A percentile compares a stretch with the other conserved stretches of the same genome.
Evolutionary conservation across 352 stramenopile genomes (phyloP).

Genomic region (Phytopythium oedochilum): DNA sequence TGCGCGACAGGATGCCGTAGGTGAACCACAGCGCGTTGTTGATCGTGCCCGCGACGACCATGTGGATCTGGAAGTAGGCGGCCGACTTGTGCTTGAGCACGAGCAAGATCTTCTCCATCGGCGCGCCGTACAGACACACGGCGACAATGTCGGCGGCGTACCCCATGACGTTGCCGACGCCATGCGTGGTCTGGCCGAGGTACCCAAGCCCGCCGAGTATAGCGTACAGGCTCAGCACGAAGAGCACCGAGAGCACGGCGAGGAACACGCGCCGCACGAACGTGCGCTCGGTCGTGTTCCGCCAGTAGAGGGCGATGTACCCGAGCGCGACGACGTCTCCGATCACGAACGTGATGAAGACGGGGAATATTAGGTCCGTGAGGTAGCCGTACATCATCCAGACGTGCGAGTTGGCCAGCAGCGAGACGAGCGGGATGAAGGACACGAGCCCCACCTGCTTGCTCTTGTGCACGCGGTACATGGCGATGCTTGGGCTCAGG

Average conservation of each 20-base stretch:
- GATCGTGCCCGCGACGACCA: slow-evolving; percentile 33
- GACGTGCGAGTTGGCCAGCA: slow-evolving; percentile 13
- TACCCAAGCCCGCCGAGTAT: slow-evolving; percentile 26
- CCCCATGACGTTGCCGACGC: slow-evolving; percentile 21
- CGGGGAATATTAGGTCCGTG: slow-evolving; percentile 32
- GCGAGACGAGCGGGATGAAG: slow-evolving; percentile 12
- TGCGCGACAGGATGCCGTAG: slow-evolving; percentile 24
- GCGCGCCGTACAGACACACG: slow-evolving; percentile 39
- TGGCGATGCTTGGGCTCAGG: slow-evolving; percentile 9
- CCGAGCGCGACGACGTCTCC: slow-evolving; percentile 24
- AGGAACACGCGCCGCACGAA: slow-evolving; percentile 22
- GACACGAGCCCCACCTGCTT: slow-evolving; percentile 8
- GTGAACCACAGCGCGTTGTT: slow-evolving; percentile 41
- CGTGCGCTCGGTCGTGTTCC: slow-evolving; percentile 20
- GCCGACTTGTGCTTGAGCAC: slow-evolving; percentile 36
- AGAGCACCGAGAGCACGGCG: slow-evolving; percentile 12
- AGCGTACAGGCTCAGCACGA: slow-evolving; percentile 32
- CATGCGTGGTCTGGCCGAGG: slow-evolving; percentile 19
- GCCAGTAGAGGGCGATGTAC: slow-evolving; percentile 35
- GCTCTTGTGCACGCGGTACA: slow-evolving; percentile 12
- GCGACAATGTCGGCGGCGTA: slow-evolving; percentile 22
- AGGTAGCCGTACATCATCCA: slow-evolving; percentile 41
- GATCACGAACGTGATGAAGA: slow-evolving; percentile 37
- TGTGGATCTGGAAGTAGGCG: slow-evolving; percentile 48
- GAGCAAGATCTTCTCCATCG: slow-evolving; percentile 33